Percentiles rank a stretch among this genome's conserved stretches.
Evolutionary conservation across 345 rosid species (phyloP).

Genomic region (Eucalyptus polybractea): DNA sequence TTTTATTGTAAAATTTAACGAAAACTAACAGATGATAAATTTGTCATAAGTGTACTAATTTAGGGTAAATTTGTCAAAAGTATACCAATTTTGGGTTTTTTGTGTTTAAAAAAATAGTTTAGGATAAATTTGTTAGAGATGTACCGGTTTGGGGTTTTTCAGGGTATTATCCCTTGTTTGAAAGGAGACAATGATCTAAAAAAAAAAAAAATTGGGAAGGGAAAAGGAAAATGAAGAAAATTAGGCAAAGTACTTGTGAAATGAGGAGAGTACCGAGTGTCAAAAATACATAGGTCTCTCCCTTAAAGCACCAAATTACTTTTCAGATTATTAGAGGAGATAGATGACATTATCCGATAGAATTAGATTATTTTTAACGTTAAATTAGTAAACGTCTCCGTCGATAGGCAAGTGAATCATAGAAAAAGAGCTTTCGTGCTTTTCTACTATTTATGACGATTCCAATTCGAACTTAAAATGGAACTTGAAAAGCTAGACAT

Average conservation of each 20-base stretch:
- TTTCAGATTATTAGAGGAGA: background rate
- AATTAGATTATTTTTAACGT: background rate
- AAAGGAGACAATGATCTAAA: too few species aligned
- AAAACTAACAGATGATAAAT: too few species aligned
- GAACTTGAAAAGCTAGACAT: background rate
- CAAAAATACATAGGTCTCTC: background rate
- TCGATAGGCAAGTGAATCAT: background rate
- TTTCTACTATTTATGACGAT: background rate
- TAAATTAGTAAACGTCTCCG: background rate
- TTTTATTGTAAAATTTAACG: too few species aligned
- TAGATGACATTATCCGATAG: background rate
- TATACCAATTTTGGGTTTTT: too few species aligned
- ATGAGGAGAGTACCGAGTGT: background rate
- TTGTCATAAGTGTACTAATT: too few species aligned
- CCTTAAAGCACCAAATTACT: background rate
- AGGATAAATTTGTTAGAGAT: too few species aligned
- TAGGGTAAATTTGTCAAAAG: too few species aligned
- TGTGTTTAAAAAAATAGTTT: too few species aligned
- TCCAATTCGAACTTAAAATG: background rate
- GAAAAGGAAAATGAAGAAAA: background rate
- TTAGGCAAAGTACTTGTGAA: background rate
- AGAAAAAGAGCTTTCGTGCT: background rate
- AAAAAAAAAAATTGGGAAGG: too few species aligned
- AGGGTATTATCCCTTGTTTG: too few species aligned
- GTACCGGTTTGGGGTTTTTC: too few species aligned